A percentile compares a stretch with the other conserved stretches of the same genome.
Evolutionary conservation across 371 early-diverging fungal genomes (phyloP).

Genomic region (Basidiobolus heterosporus): DNA sequence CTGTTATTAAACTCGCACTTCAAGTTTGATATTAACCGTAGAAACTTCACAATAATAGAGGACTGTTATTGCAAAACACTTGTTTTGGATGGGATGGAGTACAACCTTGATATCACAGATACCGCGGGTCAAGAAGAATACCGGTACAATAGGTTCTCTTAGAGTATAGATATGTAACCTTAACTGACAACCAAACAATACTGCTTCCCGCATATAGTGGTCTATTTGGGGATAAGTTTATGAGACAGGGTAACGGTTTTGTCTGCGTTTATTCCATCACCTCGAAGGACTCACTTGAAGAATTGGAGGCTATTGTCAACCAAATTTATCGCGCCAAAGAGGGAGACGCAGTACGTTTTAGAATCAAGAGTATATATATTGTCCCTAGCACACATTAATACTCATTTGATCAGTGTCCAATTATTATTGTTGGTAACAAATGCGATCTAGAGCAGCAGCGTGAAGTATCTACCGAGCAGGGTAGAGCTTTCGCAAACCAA

Average conservation of each 20-base stretch:
- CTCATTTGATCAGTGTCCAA: slow-evolving; percentile 15
- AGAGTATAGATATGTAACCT: background rate
- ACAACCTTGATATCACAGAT: slow-evolving; percentile 17
- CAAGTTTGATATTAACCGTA: background rate
- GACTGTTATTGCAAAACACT: slow-evolving; percentile 17
- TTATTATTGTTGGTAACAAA: slow-evolving; percentile 49
- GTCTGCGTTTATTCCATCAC: slow-evolving; percentile 19
- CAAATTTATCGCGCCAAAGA: slow-evolving; percentile 19
- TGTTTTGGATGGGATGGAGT: slow-evolving; percentile 14
- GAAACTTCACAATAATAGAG: slow-evolving; percentile 3
- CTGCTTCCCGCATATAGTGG: background rate
- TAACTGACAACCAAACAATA: too few relatives aligned
- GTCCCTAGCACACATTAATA: background rate
- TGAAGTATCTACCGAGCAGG: slow-evolving; percentile 20
- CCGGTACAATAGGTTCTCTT: slow-evolving; percentile 1
- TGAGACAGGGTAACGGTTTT: slow-evolving; percentile 14
- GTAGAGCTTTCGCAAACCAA: slow-evolving; percentile 18
- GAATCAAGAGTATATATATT: background rate
- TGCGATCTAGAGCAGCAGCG: slow-evolving; percentile 31
- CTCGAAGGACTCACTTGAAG: slow-evolving; percentile 14
- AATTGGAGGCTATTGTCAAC: slow-evolving; percentile 11
- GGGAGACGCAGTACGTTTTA: slow-evolving; percentile 12
- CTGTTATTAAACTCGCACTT: too few relatives aligned
- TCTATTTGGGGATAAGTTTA: background rate
- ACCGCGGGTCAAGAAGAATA: slow-evolving; percentile 21